Evolutionary conservation across 2,329 filamentous ascomycete species (phyloP).

Genomic region (Tothia fuscella): DNA sequence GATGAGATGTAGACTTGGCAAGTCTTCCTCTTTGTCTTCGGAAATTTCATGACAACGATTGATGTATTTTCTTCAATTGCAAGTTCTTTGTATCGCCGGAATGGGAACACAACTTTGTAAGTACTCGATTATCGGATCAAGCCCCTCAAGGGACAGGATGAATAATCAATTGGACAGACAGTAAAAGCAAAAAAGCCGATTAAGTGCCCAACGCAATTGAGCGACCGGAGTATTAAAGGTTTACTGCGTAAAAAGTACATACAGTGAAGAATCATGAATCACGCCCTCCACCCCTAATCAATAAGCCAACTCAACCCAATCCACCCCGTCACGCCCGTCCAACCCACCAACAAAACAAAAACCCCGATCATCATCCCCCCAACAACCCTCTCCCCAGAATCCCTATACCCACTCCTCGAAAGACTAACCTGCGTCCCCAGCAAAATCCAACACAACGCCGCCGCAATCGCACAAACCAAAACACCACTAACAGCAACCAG

Average conservation of each 20-base stretch:
- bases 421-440: slow-evolving; percentile 18
- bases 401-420: slow-evolving; percentile 12
- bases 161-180: background rate
- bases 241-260: background rate
- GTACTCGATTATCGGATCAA: background rate
- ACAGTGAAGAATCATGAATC: background rate
- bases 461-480: slow-evolving; percentile 19
- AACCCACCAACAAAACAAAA: slow-evolving; percentile 23
- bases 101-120: background rate
- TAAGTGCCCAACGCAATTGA: background rate
- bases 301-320: slow-evolving; percentile 26
- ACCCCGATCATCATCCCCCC: slow-evolving; percentile 23
- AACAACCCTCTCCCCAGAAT: slow-evolving; percentile 23
- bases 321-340: slow-evolving; percentile 23
- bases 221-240: background rate
- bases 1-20: no score
- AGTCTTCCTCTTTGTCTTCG: no score
- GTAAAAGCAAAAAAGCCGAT: background rate
- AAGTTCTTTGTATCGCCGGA: background rate
- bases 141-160: background rate
- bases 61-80: background rate
- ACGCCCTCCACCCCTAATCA: slow-evolving; percentile 14
- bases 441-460: slow-evolving; percentile 25
- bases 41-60: no score
- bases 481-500: slow-evolving; percentile 18